A percentile compares a stretch with the other conserved stretches of the same genome.
Evolutionary conservation across 257 asterid species (phyloP).

Genomic region (Prunella vulgaris): DNA sequence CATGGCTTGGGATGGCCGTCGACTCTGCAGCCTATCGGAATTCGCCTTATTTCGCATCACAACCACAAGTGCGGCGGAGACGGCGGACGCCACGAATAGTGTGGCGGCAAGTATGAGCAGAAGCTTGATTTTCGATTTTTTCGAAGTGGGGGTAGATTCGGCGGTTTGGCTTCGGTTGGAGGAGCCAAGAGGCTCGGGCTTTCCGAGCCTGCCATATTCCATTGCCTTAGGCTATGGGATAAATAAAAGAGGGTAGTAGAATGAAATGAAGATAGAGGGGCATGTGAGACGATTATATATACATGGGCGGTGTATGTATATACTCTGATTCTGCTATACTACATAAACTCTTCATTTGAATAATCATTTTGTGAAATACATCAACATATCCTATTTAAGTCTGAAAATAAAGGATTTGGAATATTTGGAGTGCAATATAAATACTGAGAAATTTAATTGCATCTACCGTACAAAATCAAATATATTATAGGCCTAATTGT

Average conservation of each 20-base stretch:
- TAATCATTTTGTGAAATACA: too few species aligned
- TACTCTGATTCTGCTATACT: too few species aligned
- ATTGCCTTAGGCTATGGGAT: slow-evolving; percentile 18
- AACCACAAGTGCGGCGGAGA: slow-evolving; percentile 46
- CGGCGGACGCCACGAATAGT: slow-evolving; percentile 45
- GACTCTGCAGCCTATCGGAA: slow-evolving; percentile 23
- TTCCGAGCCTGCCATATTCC: slow-evolving; percentile 59
- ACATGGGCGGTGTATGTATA: slow-evolving; percentile 12
- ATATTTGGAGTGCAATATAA: too few species aligned
- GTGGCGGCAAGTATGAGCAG: slow-evolving; percentile 39
- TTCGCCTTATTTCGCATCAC: slow-evolving; percentile 28
- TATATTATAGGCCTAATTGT: too few species aligned
- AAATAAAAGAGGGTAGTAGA: not conserved
- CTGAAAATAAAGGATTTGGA: too few species aligned
- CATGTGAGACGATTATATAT: not conserved
- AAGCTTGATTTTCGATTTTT: slow-evolving; percentile 34
- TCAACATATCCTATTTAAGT: too few species aligned
- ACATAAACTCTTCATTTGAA: too few species aligned
- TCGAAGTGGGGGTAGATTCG: slow-evolving; percentile 20
- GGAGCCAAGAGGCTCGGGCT: slow-evolving; percentile 39
- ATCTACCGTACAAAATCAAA: too few species aligned
- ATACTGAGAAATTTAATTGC: too few species aligned
- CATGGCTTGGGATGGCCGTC: slow-evolving; percentile 66
- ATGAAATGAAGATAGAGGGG: not conserved
- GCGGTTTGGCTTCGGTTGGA: slow-evolving; percentile 28